These are phyloP conservation scores for Diddensiella transvaalensis DNA, from an alignment of 805 yeast species.

Conservation along the genomic window DNA sequence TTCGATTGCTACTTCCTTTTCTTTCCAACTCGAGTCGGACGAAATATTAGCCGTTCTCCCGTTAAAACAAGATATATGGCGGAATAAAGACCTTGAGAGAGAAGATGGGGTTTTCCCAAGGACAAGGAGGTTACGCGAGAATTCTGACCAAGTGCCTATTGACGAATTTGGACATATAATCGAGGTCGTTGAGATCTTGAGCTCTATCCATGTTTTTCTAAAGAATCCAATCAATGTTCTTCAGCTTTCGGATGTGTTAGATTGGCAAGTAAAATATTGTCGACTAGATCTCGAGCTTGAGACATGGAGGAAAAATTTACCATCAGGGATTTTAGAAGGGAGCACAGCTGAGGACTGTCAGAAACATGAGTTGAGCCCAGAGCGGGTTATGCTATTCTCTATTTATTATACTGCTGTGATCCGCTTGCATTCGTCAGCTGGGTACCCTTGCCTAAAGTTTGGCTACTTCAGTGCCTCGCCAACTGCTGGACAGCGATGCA, in stretches of 20 bases:
- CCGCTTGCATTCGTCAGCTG: conserved; percentile 28
- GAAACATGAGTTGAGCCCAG: conserved; percentile 1
- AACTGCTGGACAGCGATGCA: conserved; percentile 23
- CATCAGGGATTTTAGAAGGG: conserved; percentile 8
- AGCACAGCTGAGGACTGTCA: conserved; percentile 1
- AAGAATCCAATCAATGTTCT: conserved; percentile 24
- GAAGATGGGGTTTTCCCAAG: conserved; percentile 2
- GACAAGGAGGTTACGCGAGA: conserved; percentile 16
- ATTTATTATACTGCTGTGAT: conserved; percentile 25
- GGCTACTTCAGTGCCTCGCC: conserved; percentile 23
- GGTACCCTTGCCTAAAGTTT: conserved; percentile 24
- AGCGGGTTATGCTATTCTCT: conserved; percentile 20
- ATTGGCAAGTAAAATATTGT: conserved; percentile 26
- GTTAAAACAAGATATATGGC: conserved; percentile 15
- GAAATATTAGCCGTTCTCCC: conserved; percentile 25
- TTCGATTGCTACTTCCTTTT: conserved; percentile 26
- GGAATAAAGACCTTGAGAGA: conserved; percentile 1
- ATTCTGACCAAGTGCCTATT: neutral
- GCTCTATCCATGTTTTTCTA: conserved; percentile 26
- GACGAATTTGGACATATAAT: conserved; percentile 23
- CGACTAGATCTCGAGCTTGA: conserved; percentile 22
- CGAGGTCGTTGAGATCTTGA: conserved; percentile 23
- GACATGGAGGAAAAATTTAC: conserved; percentile 23
- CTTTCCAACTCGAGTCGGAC: conserved; percentile 23
- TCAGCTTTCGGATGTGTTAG: conserved; percentile 23